Evolutionary conservation across 306 rosid genomes (phyloP), one percentile per base, ranked within the genome.

Genomic region (Ochetophila trinervis): DNA sequence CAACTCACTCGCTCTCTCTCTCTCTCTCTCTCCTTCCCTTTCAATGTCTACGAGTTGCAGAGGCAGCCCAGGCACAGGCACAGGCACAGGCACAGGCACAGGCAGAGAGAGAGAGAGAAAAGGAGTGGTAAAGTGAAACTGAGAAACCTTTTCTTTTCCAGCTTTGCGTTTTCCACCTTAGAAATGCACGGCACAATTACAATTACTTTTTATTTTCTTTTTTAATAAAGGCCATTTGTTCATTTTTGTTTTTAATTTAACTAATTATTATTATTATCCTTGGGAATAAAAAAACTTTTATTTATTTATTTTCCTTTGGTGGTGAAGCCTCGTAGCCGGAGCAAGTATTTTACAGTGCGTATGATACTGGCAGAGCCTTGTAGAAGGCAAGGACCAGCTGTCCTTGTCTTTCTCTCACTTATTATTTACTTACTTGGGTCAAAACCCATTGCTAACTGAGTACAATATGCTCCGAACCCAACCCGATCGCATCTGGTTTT

Each of bases 141-240:
- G 23, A 59, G 22, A 51, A 13, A 14, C 0, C 49, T 53, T 63
- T 57, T 63, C 32, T 65, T 78, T 79, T 78, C 76, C 80, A 74
- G 81, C 80, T 74, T 65, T 55, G 77, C 73, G 62, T 66, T 81
- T 76, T 77, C 77, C 82, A 79, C 87, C 88, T 71, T 76, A 66
- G 74, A 83, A 79, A 74, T 68, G 65, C 77, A 76, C 65, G 69
- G 57, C 69, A 52, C 67, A 67, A 14, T 36, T 53, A 21, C 53
- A 34, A 52, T 21, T 45, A 14, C 40, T 61, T 37, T 45, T 12
- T n/a, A 13, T 48, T 0, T 18, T 65, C 2, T 50, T 34, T 18
- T 50, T n/a, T 50, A 40, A 5, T 8, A 40, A 40, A 40, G 45
- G 3, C 1, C 45, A 40, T 40, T 40, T 40, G 12, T 10, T 10